Conservation (phyloP, 495 filamentous ascomycete genomes). For the Penicillium angulare region DNA sequence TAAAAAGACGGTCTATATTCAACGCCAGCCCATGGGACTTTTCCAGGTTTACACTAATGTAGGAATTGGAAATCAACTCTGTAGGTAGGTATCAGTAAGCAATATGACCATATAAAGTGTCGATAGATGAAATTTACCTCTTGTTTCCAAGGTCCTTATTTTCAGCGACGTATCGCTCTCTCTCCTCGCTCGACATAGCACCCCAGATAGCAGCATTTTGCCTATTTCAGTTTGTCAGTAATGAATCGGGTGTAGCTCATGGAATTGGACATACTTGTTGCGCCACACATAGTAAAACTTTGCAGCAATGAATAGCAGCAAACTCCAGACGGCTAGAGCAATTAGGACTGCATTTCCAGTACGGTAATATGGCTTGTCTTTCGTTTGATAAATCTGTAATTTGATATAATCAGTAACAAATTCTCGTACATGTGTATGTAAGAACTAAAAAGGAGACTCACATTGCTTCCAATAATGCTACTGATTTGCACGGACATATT, state of each 20-base stretch:
- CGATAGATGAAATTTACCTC: conserved; percentile 37
- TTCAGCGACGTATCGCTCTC: conserved; percentile 59
- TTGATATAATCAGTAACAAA: neutral
- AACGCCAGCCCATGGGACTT: too few species aligned
- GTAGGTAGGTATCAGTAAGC: conserved; percentile 2
- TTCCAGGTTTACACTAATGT: conserved; percentile 28
- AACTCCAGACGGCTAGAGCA: conserved; percentile 50
- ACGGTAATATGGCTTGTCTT: conserved; percentile 65
- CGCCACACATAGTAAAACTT: conserved; percentile 64
- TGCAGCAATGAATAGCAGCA: conserved; percentile 52
- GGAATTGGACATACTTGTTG: conserved; percentile 53
- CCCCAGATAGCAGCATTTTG: conserved; percentile 51
- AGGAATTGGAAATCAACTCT: conserved; percentile 55
- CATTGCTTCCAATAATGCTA: conserved; percentile 62
- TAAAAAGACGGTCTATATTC: too few species aligned
- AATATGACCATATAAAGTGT: too few species aligned
- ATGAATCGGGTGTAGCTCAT: neutral
- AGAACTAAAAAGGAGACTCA: conserved; percentile 30
- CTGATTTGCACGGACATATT: conserved; percentile 73
- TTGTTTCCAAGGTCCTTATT: conserved; percentile 71
- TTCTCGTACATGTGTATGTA: too few species aligned
- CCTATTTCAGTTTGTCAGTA: conserved; percentile 13
- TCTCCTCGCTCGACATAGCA: conserved; percentile 60
- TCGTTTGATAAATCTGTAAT: conserved; percentile 57
- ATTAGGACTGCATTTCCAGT: conserved; percentile 66